These are phyloP conservation scores for Boeremia lycopersici DNA, from an alignment of 2,329 filamentous ascomycete genomes.

Conservation along the genomic window DNA sequence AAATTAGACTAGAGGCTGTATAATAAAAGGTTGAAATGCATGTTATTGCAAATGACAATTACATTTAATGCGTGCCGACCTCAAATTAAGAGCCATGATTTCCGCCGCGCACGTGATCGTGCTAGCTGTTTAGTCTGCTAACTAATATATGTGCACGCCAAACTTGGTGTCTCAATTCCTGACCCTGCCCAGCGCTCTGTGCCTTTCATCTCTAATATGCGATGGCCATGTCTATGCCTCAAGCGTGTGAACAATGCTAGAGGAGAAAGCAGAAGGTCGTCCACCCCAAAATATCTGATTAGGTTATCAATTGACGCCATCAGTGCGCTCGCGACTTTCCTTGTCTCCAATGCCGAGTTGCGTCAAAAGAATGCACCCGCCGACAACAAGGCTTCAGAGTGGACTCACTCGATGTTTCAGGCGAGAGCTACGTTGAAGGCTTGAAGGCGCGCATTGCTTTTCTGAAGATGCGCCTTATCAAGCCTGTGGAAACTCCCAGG, in stretches of 20 bases:
- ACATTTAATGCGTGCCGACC: background rate
- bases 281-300: background rate
- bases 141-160: background rate
- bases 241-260: slow-evolving; percentile 25
- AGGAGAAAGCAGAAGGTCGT: slow-evolving; percentile 23
- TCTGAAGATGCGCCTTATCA: background rate
- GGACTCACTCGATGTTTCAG: background rate
- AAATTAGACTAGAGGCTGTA: background rate
- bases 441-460: background rate
- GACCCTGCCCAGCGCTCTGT: background rate
- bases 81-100: background rate
- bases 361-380: background rate
- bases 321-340: background rate
- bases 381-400: background rate
- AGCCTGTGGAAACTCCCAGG: background rate
- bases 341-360: background rate
- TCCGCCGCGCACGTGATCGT: background rate
- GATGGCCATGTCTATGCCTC: slow-evolving; percentile 13
- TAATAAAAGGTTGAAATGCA: background rate
- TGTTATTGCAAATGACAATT: background rate
- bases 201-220: background rate
- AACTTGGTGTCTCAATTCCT: background rate
- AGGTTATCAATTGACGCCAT: background rate
- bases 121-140: background rate
- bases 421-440: background rate